Percentiles rank a stretch among this genome's conserved stretches.
phyloP scores from a whole-genome alignment of 2,329 filamentous ascomycete species.

The Dothideomycetes sp. region DNA sequence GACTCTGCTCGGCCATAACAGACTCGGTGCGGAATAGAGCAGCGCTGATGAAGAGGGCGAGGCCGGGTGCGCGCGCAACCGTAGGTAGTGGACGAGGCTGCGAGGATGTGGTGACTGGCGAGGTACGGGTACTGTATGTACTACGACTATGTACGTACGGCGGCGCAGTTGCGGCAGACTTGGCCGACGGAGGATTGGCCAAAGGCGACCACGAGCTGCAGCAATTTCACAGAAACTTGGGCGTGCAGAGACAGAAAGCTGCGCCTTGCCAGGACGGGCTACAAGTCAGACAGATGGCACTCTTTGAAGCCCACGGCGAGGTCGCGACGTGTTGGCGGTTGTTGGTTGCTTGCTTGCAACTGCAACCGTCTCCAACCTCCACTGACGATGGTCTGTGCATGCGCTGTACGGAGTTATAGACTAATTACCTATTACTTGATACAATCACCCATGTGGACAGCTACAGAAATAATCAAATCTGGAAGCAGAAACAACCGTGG shows the following conservation, averaged over 20 bases:
- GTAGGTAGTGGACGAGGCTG: background rate
- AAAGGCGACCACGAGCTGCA: background rate
- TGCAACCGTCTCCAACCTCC: no score
- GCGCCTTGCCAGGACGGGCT: background rate
- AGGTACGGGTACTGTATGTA: background rate
- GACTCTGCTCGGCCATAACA: constrained; percentile 66
- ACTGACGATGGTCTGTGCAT: no score
- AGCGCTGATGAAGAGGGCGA: constrained; percentile 1
- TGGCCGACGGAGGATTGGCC: no score
- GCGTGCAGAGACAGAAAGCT: no score
- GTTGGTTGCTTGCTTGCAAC: no score
- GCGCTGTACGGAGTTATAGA: no score
- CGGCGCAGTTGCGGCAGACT: background rate
- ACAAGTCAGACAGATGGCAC: background rate
- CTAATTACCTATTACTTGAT: no score
- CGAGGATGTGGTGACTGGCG: constrained; percentile 2
- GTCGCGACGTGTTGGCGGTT: background rate
- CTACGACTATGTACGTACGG: background rate
- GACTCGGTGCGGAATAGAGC: constrained; percentile 31
- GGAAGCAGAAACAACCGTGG: no score
- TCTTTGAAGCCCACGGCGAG: background rate
- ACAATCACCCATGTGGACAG: no score
- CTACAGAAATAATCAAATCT: no score
- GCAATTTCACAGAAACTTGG: background rate
- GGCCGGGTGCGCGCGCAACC: constrained; percentile 2